Conservation (phyloP, 805 yeast species). For the Candida dendrica region DNA sequence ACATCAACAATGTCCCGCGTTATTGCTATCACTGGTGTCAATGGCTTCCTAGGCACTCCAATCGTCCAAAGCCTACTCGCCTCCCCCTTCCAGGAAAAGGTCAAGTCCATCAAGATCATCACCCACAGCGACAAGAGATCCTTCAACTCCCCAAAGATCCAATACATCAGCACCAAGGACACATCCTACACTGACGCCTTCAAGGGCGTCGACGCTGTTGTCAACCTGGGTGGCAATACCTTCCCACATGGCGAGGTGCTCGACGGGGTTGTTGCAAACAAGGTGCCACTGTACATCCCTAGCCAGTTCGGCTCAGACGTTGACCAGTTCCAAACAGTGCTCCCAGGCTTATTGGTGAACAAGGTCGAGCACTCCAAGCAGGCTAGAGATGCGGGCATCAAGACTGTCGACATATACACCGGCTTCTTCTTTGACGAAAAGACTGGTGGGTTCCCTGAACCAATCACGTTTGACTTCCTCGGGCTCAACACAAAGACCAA, state of each 20-base stretch:
- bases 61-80: conserved; percentile 37
- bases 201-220: conserved; percentile 41
- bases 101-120: conserved; percentile 43
- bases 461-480: conserved; percentile 19
- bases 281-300: conserved; percentile 49
- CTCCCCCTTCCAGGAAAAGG: conserved; percentile 33
- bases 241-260: conserved; percentile 26
- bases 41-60: conserved; percentile 47
- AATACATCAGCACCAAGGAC: conserved; percentile 9
- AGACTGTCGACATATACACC: conserved; percentile 37
- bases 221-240: conserved; percentile 33
- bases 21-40: conserved; percentile 46
- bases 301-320: conserved; percentile 53
- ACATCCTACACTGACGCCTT: conserved; percentile 29
- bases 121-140: conserved; percentile 22
- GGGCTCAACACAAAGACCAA: conserved; percentile 31
- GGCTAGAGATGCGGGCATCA: conserved; percentile 37
- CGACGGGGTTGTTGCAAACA: conserved; percentile 33
- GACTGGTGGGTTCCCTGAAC: conserved; percentile 3
- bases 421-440: conserved; percentile 31
- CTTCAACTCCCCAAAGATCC: conserved; percentile 14
- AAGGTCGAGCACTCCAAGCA: conserved; percentile 31
- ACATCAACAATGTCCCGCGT: not conserved
- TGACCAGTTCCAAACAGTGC: conserved; percentile 16
- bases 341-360: conserved; percentile 27